Percentiles rank a stretch among this genome's conserved stretches.
Evolutionary conservation across 1,284 basidiomycete species (phyloP).

Genomic region (Stygiomarasmius scandens): DNA sequence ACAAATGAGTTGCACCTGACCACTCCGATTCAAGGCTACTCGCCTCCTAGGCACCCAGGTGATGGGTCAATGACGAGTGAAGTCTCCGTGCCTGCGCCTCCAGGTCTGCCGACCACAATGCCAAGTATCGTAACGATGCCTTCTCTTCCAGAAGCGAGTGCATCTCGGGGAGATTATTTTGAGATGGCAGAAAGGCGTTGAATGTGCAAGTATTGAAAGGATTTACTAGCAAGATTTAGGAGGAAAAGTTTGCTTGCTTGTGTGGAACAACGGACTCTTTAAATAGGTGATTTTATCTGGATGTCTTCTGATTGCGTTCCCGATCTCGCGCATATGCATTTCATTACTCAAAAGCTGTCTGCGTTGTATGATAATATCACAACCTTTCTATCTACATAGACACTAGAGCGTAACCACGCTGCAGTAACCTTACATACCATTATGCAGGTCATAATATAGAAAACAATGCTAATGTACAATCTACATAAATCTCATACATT

Average conservation of each 20-base stretch:
- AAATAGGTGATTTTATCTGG: not conserved
- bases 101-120: constrained; percentile 4
- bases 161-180: constrained; percentile 26
- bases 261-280: not conserved
- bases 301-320: not conserved
- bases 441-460: not conserved
- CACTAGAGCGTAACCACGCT: not conserved
- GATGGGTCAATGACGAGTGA: constrained; percentile 2
- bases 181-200: constrained; percentile 28
- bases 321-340: not conserved
- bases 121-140: constrained; percentile 17
- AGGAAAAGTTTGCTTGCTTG: not conserved
- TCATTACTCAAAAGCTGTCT: not conserved
- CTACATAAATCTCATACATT: constrained; percentile 37
- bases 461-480: constrained; percentile 1
- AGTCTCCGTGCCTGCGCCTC: not conserved
- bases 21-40: constrained; percentile 31
- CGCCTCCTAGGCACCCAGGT: constrained; percentile 10
- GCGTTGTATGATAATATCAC: no score
- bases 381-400: not conserved
- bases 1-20: constrained; percentile 34
- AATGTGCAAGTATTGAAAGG: not conserved
- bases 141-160: constrained; percentile 11
- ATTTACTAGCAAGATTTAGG: no score
- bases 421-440: not conserved